A percentile compares a stretch with the other conserved stretches of the same genome.
phyloP scores from a whole-genome alignment of 352 stramenopile species.

The Hyaloperonospora arabidopsidis region DNA sequence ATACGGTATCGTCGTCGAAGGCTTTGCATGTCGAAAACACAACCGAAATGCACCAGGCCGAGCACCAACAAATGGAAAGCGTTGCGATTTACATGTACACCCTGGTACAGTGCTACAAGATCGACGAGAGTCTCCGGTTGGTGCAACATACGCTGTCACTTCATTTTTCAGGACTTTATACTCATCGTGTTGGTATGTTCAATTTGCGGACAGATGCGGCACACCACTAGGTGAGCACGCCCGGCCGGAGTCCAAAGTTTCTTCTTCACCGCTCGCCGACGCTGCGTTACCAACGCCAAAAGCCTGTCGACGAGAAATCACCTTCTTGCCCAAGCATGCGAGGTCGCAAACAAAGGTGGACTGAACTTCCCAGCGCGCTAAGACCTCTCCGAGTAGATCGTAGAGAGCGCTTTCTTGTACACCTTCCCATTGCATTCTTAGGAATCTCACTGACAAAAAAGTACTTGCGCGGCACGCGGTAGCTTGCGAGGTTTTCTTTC shows the following conservation, averaged over 20 bases:
- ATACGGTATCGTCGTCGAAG: constrained; percentile 17
- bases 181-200: constrained; percentile 14
- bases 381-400: constrained; percentile 23
- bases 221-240: constrained; percentile 2
- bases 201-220: constrained; percentile 2
- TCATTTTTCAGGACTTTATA: background rate
- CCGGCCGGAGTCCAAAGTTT: constrained; percentile 1
- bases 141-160: constrained; percentile 4
- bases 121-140: constrained; percentile 29
- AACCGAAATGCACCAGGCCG: constrained; percentile 10
- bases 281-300: constrained; percentile 9
- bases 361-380: background rate
- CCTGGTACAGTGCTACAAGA: constrained; percentile 45
- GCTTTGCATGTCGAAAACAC: constrained; percentile 1
- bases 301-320: constrained; percentile 17
- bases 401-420: constrained; percentile 86
- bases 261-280: background rate
- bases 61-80: constrained; percentile 28
- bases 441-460: constrained; percentile 79
- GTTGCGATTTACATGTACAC: constrained; percentile 42
- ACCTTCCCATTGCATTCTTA: constrained; percentile 93
- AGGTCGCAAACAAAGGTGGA: constrained; percentile 8
- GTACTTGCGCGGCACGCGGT: constrained; percentile 72
- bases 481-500: constrained; percentile 62
- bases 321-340: constrained; percentile 23